A percentile compares a stretch with the other conserved stretches of the same genome.
phyloP scores from a whole-genome alignment of 73 alveolate species.

The Effrenium voratum region DNA sequence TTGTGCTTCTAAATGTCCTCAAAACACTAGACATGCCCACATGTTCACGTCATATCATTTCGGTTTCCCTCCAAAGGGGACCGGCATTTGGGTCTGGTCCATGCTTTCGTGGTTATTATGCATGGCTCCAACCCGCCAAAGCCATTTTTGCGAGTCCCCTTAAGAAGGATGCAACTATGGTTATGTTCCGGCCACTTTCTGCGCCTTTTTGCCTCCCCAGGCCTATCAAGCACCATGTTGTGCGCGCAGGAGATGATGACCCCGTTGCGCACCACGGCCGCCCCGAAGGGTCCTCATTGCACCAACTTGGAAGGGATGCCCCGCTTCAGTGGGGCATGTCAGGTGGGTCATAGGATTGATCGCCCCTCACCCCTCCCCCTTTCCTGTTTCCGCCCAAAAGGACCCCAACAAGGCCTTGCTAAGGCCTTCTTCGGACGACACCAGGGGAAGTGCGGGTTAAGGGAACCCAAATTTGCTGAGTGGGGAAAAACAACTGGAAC shows the following conservation, averaged over 20 bases:
- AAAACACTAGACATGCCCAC: not conserved
- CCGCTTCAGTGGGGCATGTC: not conserved
- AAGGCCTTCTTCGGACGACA: not conserved
- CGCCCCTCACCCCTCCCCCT: not conserved
- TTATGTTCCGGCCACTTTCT: not conserved
- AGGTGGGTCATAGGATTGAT: not conserved
- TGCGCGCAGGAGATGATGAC: constrained; percentile 93
- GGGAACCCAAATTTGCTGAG: not conserved
- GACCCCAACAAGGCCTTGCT: not conserved
- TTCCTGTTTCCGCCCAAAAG: not conserved
- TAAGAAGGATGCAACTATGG: not conserved
- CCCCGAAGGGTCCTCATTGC: constrained; percentile 77
- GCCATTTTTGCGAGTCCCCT: not conserved
- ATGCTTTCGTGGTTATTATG: too few relatives aligned
- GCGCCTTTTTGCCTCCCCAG: not conserved
- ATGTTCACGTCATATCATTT: not conserved
- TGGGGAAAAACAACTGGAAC: too few relatives aligned
- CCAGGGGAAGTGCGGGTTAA: not conserved
- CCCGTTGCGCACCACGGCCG: constrained; percentile 83
- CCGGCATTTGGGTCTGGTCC: not conserved
- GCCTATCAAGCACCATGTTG: constrained; percentile 79
- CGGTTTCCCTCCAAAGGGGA: not conserved
- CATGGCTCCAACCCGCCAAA: not conserved
- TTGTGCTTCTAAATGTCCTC: not conserved
- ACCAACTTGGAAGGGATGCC: not conserved